phyloP scores from a whole-genome alignment of 75 land plant genomes.

The Isoetes taiwanensis region DNA sequence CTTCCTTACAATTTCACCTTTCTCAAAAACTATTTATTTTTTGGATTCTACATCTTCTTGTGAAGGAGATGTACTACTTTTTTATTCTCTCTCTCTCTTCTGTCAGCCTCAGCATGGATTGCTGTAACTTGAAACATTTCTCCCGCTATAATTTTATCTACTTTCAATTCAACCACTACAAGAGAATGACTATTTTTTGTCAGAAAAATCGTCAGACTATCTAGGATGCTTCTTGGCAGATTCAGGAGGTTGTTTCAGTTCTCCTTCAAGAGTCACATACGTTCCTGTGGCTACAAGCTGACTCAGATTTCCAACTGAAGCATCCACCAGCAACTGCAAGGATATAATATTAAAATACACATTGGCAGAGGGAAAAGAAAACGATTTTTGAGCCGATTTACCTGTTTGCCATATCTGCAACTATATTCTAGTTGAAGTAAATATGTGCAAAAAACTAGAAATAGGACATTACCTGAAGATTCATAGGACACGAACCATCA shows the following conservation, averaged over 20 bases:
- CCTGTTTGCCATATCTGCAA: too few species aligned
- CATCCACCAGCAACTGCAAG: constrained; percentile 62
- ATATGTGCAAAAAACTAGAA: too few species aligned
- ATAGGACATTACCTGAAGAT: constrained; percentile 93
- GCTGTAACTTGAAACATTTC: too few species aligned
- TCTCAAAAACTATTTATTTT: constrained; percentile 36
- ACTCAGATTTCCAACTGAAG: constrained; percentile 23
- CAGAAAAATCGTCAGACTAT: too few species aligned
- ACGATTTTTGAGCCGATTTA: too few species aligned
- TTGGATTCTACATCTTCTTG: constrained; percentile 60
- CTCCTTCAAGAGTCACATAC: constrained; percentile 54
- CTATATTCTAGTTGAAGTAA: too few species aligned
- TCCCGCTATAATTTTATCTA: constrained; percentile 29
- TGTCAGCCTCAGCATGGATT: too few species aligned
- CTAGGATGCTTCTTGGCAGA: constrained; percentile 64
- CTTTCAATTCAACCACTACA: constrained; percentile 65
- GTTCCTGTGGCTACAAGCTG: constrained; percentile 74
- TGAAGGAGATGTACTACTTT: constrained; percentile 59
- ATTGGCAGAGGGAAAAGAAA: too few species aligned
- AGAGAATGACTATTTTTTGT: too few species aligned
- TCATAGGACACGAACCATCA: constrained; percentile 73
- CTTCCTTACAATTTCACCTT: constrained; percentile 47
- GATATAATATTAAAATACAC: too few species aligned
- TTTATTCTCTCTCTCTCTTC: too few species aligned
- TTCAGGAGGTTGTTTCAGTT: constrained; percentile 61